Evolutionary conservation across 2,329 filamentous ascomycete genomes (phyloP).

Genomic region (Rhexocercosporidium sp.): DNA sequence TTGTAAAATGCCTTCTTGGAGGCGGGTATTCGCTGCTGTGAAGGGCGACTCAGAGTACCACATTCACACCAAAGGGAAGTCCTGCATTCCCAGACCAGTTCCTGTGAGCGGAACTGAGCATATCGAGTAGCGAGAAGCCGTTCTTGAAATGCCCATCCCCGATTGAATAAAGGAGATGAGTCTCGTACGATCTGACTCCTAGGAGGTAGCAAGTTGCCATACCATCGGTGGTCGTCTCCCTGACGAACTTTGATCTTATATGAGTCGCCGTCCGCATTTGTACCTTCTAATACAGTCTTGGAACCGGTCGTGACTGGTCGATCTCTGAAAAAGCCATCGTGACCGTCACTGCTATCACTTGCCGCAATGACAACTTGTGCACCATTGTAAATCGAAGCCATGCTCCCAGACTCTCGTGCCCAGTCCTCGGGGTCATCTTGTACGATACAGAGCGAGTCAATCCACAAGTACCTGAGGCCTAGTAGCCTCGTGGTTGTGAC

Average conservation of each 20-base stretch:
- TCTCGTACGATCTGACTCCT: neutral
- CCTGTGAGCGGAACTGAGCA: conserved; percentile 4
- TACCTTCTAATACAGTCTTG: neutral
- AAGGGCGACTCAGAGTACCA: neutral
- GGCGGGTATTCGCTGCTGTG: neutral
- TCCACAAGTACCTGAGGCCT: conserved; percentile 13
- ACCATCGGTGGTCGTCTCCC: neutral
- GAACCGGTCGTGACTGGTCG: neutral
- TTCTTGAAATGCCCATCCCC: conserved; percentile 17
- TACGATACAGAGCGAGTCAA: conserved; percentile 14
- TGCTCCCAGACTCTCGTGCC: conserved; percentile 7
- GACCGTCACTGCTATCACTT: neutral
- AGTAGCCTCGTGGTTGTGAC: neutral
- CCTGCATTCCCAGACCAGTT: conserved; percentile 16
- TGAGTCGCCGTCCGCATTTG: neutral
- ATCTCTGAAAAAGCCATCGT: neutral
- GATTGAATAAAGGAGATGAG: conserved; percentile 2
- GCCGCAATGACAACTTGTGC: conserved; percentile 1
- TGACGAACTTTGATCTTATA: neutral
- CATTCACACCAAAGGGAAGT: neutral
- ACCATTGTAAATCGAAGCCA: conserved; percentile 9
- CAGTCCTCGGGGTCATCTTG: conserved; percentile 15
- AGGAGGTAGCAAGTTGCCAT: neutral
- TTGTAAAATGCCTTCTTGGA: neutral
- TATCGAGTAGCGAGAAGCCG: conserved; percentile 9